Evolutionary conservation across 306 rosid species (phyloP).

Genomic region (Quercus mongolica): DNA sequence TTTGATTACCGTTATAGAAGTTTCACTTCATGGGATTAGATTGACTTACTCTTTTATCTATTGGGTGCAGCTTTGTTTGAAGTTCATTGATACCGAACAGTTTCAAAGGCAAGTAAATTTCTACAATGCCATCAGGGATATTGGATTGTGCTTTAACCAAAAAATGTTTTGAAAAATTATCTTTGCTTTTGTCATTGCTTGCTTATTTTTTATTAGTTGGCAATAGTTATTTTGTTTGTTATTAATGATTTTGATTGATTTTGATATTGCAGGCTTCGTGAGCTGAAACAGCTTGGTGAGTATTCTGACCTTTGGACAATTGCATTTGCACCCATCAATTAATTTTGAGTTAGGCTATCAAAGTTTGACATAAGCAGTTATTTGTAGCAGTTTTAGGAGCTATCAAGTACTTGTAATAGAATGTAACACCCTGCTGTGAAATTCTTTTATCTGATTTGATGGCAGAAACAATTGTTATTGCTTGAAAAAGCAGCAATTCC

Average conservation of each 20-base stretch:
- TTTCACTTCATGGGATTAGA: background rate
- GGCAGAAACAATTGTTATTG: background rate
- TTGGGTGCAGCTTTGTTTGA: slow-evolving; percentile 73
- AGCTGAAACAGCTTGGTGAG: slow-evolving; percentile 93
- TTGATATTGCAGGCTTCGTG: slow-evolving; percentile 74
- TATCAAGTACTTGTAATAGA: background rate
- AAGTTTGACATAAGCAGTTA: background rate
- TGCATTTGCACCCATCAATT: slow-evolving; percentile 3
- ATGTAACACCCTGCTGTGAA: background rate
- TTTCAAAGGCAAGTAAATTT: slow-evolving; percentile 72
- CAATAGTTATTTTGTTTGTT: background rate
- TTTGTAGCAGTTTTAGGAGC: background rate
- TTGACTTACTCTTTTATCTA: background rate
- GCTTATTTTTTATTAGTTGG: background rate
- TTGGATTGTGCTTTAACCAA: background rate
- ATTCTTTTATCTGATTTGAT: background rate
- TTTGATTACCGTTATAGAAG: background rate
- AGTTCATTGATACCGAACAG: slow-evolving; percentile 88
- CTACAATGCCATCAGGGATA: no score
- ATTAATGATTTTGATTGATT: background rate
- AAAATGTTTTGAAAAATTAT: background rate
- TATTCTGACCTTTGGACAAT: background rate
- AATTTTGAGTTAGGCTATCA: background rate
- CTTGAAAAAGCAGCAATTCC: background rate
- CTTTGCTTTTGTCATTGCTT: background rate